Conservation (phyloP, 257 asterid genomes). For the Capsicum baccatum region DNA sequence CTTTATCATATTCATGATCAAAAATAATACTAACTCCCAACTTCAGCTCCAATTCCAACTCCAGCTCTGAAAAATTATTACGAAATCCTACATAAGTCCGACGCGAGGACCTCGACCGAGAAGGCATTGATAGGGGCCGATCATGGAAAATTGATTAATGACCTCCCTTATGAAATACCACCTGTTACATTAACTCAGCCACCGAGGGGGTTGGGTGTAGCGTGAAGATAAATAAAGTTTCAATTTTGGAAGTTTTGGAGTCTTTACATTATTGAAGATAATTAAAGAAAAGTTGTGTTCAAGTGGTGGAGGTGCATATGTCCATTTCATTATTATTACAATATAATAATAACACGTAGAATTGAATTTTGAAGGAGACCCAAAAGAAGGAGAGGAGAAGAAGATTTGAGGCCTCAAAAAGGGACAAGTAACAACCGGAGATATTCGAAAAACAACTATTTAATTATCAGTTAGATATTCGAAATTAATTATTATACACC, state of each 20-base stretch:
- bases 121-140: no score
- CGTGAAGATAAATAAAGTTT: neutral
- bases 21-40: no score
- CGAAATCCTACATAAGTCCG: no score
- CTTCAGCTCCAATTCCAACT: no score
- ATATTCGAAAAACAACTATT: neutral
- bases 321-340: neutral
- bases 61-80: no score
- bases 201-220: no score
- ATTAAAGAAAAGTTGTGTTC: conserved; percentile 20
- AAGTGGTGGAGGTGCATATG: conserved; percentile 6
- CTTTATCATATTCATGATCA: no score
- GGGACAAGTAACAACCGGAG: neutral
- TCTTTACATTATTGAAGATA: conserved; percentile 1
- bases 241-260: neutral
- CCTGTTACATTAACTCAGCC: no score
- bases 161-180: no score
- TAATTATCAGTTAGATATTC: neutral
- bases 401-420: neutral
- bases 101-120: no score
- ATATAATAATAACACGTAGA: neutral
- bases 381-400: neutral
- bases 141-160: no score
- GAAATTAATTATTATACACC: neutral
- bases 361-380: neutral